Percentiles rank a stretch among this genome's conserved stretches.
Evolutionary conservation across 345 rosid genomes (phyloP).

Genomic region (Arabis alpina): DNA sequence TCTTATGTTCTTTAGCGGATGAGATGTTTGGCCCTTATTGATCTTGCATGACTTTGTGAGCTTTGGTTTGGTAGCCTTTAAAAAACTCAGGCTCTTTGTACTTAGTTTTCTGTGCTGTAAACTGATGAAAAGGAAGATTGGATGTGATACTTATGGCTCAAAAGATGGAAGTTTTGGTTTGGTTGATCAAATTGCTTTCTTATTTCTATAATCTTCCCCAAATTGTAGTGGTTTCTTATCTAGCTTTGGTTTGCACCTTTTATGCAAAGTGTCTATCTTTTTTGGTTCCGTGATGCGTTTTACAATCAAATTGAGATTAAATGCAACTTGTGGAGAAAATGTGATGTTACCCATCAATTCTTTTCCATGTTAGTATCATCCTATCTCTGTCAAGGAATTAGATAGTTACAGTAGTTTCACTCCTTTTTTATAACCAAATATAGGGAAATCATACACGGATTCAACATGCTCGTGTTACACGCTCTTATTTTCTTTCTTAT

Average conservation of each 20-base stretch:
- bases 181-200: constrained; percentile 9
- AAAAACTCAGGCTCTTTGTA: constrained; percentile 1
- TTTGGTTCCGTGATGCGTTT: constrained; percentile 15
- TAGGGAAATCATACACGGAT: background rate
- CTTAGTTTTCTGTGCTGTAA: background rate
- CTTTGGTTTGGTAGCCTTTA: background rate
- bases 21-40: constrained; percentile 1
- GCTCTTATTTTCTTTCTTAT: background rate
- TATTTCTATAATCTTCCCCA: background rate
- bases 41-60: constrained; percentile 19
- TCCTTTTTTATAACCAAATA: background rate
- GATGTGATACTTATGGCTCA: constrained; percentile 3
- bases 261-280: constrained; percentile 23
- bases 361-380: background rate
- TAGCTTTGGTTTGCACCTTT: background rate
- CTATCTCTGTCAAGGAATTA: background rate
- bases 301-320: constrained; percentile 13
- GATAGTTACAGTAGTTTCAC: background rate
- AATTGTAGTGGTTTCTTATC: constrained; percentile 19
- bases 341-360: constrained; percentile 5
- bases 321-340: background rate
- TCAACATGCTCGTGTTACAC: constrained; percentile 7
- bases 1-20: constrained; percentile 11
- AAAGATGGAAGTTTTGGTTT: constrained; percentile 19
- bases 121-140: background rate